phyloP scores from a whole-genome alignment of 208 protist genomes.

The Acanthamoeba healyi region DNA sequence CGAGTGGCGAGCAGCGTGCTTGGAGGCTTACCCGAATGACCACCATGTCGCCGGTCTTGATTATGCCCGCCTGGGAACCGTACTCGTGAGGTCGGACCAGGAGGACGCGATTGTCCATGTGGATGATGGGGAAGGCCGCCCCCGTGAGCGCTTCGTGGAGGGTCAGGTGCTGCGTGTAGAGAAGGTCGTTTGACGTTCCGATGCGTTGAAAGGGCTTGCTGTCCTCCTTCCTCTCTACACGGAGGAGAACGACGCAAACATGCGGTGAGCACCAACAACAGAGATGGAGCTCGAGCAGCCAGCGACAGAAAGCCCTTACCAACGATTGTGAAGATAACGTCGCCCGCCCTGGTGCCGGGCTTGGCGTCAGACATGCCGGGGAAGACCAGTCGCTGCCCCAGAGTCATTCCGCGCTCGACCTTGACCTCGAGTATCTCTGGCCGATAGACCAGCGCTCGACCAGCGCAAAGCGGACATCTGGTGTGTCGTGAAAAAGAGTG shows the following conservation, averaged over 20 bases:
- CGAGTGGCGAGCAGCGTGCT: neutral
- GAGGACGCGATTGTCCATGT: constrained; percentile 65
- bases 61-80: constrained; percentile 1
- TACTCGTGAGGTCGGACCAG: constrained; percentile 39
- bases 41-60: constrained; percentile 48
- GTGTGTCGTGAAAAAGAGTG: neutral
- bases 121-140: constrained; percentile 42
- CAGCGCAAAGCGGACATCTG: constrained; percentile 1
- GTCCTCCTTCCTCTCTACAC: constrained; percentile 28
- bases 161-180: constrained; percentile 57
- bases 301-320: neutral
- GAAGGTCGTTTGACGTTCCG: constrained; percentile 8
- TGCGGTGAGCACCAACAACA: too few species aligned
- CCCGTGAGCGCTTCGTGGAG: constrained; percentile 63
- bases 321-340: constrained; percentile 8
- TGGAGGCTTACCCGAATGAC: neutral
- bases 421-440: constrained; percentile 31
- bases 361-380: constrained; percentile 29
- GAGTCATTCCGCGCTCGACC: neutral
- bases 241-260: too few species aligned
- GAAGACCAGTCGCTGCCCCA: constrained; percentile 1
- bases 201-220: constrained; percentile 39
- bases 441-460: neutral
- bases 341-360: constrained; percentile 15
- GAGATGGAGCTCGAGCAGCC: neutral